Conservation (phyloP, 1,284 basidiomycete genomes). For the Rhodotorula mucilaginosa region DNA sequence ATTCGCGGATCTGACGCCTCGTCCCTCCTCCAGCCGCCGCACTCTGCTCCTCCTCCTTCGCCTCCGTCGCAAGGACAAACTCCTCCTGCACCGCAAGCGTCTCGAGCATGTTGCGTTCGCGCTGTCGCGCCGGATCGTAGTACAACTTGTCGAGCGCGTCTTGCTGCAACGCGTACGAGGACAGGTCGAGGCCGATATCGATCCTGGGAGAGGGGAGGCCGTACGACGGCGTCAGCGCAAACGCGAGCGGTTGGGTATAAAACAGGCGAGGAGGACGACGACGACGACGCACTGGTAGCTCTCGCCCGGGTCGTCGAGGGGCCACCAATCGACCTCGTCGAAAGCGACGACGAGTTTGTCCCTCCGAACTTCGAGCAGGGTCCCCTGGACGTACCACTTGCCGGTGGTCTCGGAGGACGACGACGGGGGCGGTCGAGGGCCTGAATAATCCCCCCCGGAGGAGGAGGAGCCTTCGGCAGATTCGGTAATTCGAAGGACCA, state of each 20-base stretch:
- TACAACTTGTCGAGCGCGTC: constrained; percentile 33
- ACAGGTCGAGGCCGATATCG: constrained; percentile 36
- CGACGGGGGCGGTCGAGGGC: constrained; percentile 7
- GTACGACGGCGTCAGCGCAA: no score
- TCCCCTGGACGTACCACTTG: constrained; percentile 30
- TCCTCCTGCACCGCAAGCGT: constrained; percentile 13
- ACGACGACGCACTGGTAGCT: constrained; percentile 24
- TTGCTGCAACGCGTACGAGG: constrained; percentile 22
- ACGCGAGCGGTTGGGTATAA: no score
- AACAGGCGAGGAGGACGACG: not conserved
- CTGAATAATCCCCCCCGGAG: not conserved
- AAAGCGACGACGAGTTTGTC: constrained; percentile 29
- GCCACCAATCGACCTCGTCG: constrained; percentile 33
- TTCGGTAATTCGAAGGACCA: constrained; percentile 26
- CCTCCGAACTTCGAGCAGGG: constrained; percentile 27
- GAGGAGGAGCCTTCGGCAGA: not conserved
- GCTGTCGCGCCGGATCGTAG: constrained; percentile 30
- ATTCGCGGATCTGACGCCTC: constrained; percentile 16
- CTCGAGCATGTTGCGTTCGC: constrained; percentile 19
- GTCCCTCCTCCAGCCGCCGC: not conserved
- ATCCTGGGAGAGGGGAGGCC: constrained; percentile 8
- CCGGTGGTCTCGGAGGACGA: not conserved
- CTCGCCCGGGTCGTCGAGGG: constrained; percentile 14
- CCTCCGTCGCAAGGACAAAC: not conserved
- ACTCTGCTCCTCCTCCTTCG: not conserved